Base-by-base conservation (phyloP, 306 rosid genomes). In the Acacia confusa region DNA sequence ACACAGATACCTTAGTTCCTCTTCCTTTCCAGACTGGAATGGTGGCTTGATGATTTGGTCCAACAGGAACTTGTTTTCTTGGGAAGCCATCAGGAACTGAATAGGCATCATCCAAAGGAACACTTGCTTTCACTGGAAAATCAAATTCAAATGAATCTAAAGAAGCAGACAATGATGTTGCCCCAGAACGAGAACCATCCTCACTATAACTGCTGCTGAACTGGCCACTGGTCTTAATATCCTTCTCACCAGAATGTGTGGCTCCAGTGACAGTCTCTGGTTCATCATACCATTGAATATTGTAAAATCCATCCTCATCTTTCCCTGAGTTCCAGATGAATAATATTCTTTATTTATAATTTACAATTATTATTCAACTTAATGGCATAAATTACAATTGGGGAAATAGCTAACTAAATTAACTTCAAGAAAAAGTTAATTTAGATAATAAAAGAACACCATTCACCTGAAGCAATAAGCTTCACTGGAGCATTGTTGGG, bases 31-130 rank as follows among this genome's bases (percentile, higher is more conserved):
- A 90, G 34, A 75, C 24, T 30, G 92, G 89, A 78, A 91, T 80
- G 30, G 43, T 69, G 52, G 88, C 92, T 83, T 88, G 94, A 82
- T 88, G 86, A 80, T 85, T 77, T 43, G 82, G 75, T 43, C 92
- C 94, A 50, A 88, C 20, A 14, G 91, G 89, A 82, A 88, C 86
- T 72, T 75, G 78, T 69, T 63, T 85, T 85, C 88, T 77, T 4
- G 87, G 86, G 79, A 80, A 72, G 72, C 70, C 8, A 73, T 85
- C 86, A 38, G 28, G 77, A 41, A 63, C 55, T 32, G 83, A 64
- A 84, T 72, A 75, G 15, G 20, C 76, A 80, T 82, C 90, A 74
- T 84, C 87, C 36, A 53, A 20, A 67, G 86, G 86, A 70, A 53
- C 74, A 74, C 22, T 77, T 72, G 76, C 50, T 81, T 81, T 86